Evolutionary conservation across 2,329 filamentous ascomycete genomes (phyloP).

Genomic region (Fusarium zealandicum): DNA sequence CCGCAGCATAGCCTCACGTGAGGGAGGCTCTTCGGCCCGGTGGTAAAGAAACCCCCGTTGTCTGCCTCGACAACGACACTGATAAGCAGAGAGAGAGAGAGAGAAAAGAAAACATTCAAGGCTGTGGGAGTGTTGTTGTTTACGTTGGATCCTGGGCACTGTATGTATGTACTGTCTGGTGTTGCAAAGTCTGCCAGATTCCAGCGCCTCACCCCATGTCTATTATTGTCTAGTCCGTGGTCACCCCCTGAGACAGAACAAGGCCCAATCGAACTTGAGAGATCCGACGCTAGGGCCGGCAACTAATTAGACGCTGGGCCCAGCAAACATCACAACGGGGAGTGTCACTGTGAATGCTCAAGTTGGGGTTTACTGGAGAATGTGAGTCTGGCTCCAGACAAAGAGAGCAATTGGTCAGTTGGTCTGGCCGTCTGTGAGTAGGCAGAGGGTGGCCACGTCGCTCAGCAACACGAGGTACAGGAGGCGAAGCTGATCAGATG

Average conservation of each 20-base stretch:
- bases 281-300: slow-evolving; percentile 33
- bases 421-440: not conserved
- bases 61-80: slow-evolving; percentile 11
- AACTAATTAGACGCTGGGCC: slow-evolving; percentile 28
- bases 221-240: slow-evolving; percentile 37
- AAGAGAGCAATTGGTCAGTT: not conserved
- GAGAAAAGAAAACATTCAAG: slow-evolving; percentile 13
- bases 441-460: slow-evolving; percentile 21
- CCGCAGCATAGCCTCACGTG: not conserved
- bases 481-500: slow-evolving; percentile 35
- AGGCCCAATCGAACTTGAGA: slow-evolving; percentile 33
- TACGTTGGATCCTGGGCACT: slow-evolving; percentile 14
- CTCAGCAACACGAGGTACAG: slow-evolving; percentile 35
- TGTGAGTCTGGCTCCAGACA: slow-evolving; percentile 7
- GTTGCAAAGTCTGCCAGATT: slow-evolving; percentile 24
- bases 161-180: slow-evolving; percentile 7
- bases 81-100: not conserved
- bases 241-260: slow-evolving; percentile 39
- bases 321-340: slow-evolving; percentile 12
- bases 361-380: slow-evolving; percentile 7
- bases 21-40: slow-evolving; percentile 4
- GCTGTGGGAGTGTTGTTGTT: slow-evolving; percentile 27
- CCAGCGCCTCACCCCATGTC: slow-evolving; percentile 29
- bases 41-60: slow-evolving; percentile 16
- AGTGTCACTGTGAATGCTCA: slow-evolving; percentile 14